A percentile compares a stretch with the other conserved stretches of the same genome.
Evolutionary conservation across 306 rosid species (phyloP).

Genomic region (Prunus davidiana): DNA sequence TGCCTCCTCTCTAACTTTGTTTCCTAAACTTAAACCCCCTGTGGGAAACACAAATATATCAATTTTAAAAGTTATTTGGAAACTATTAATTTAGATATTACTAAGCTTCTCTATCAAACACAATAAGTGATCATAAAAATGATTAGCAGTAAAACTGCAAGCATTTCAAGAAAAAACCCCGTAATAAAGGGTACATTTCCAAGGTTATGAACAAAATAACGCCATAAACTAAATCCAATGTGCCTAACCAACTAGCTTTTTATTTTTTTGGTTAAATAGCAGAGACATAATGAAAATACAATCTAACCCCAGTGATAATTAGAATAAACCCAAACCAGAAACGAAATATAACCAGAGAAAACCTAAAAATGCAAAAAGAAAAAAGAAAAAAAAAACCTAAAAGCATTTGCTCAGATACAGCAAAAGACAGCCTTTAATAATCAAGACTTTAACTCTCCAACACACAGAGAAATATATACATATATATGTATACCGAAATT

Average conservation of each 20-base stretch:
- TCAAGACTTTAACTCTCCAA: background rate
- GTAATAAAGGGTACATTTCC: background rate
- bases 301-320: background rate
- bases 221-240: background rate
- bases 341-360: background rate
- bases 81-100: too few relatives aligned
- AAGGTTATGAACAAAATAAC: background rate
- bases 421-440: background rate
- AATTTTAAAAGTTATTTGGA: too few relatives aligned
- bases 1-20: too few relatives aligned
- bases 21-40: too few relatives aligned
- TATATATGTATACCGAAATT: background rate
- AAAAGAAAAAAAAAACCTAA: background rate
- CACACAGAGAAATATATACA: background rate
- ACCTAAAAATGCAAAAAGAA: background rate
- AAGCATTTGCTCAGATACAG: background rate
- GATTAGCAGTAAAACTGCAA: background rate
- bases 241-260: background rate
- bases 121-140: background rate
- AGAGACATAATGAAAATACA: background rate
- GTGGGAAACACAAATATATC: too few relatives aligned
- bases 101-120: too few relatives aligned
- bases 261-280: background rate
- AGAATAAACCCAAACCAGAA: background rate
- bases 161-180: background rate